Conservation (phyloP, 805 yeast species). For the Yamadazyma philogaea region DNA sequence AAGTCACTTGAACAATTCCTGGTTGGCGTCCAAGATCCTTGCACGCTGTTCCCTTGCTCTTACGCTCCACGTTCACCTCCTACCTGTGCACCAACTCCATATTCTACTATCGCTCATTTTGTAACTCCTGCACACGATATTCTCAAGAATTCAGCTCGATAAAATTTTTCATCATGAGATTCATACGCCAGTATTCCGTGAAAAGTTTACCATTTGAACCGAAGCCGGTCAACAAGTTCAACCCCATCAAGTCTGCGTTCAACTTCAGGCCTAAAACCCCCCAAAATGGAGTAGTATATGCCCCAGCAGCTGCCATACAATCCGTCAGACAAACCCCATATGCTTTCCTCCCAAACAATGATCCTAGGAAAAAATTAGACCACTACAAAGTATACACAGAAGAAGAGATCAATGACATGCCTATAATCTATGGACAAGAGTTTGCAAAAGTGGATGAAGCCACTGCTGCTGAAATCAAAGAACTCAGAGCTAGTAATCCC, state of each 20-base stretch:
- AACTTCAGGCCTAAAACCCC: slow-evolving; percentile 52
- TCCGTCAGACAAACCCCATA: slow-evolving; percentile 60
- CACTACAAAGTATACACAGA: slow-evolving; percentile 27
- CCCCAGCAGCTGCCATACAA: slow-evolving; percentile 59
- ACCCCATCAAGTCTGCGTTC: slow-evolving; percentile 60
- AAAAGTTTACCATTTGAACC: slow-evolving; percentile 30
- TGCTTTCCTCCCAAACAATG: slow-evolving; percentile 61
- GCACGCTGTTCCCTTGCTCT: background rate
- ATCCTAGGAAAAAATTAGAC: slow-evolving; percentile 49
- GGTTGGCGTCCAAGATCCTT: background rate
- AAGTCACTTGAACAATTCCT: too few relatives aligned
- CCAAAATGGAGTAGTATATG: slow-evolving; percentile 56
- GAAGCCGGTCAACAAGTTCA: slow-evolving; percentile 53
- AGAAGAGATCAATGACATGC: slow-evolving; percentile 37
- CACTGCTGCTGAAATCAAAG: slow-evolving; percentile 54
- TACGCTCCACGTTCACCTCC: too few relatives aligned
- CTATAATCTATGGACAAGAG: slow-evolving; percentile 37
- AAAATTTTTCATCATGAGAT: slow-evolving; percentile 12
- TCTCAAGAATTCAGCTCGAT: background rate
- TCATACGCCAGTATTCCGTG: slow-evolving; percentile 9
- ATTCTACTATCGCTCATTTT: background rate
- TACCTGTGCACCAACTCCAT: background rate
- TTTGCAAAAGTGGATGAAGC: slow-evolving; percentile 51
- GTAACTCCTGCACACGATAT: slow-evolving; percentile 4
- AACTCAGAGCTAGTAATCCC: slow-evolving; percentile 58